These are phyloP conservation scores for Trypanosoma mega DNA, from an alignment of 208 protist species.

Conservation along the genomic window DNA sequence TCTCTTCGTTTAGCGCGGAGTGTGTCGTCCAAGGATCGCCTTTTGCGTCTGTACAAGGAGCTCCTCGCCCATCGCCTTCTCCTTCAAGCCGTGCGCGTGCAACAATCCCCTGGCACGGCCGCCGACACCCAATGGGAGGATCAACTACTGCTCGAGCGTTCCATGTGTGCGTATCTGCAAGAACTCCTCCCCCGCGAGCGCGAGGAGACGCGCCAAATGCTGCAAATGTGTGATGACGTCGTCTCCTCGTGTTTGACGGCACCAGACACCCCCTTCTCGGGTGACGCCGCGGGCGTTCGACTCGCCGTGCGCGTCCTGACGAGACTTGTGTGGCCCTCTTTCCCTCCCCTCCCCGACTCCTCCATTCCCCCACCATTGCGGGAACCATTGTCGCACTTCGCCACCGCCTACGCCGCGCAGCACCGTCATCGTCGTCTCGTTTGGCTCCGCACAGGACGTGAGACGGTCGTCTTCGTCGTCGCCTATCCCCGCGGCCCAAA, in stretches of 20 bases:
- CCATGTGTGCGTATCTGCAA: constrained; percentile 33
- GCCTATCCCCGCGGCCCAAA: constrained; percentile 18
- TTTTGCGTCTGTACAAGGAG: constrained; percentile 33
- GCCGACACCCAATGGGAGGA: neutral
- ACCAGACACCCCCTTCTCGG: neutral
- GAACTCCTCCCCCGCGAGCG: constrained; percentile 16
- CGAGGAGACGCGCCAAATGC: constrained; percentile 29
- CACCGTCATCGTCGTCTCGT: constrained; percentile 16
- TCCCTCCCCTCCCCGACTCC: neutral
- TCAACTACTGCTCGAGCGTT: constrained; percentile 29
- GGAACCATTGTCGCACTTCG: constrained; percentile 9
- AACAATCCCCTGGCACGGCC: constrained; percentile 3
- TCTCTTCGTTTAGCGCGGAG: constrained; percentile 37
- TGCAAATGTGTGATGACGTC: constrained; percentile 24
- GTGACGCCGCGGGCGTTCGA: neutral
- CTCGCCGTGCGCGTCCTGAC: constrained; percentile 8
- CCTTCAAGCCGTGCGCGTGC: constrained; percentile 22
- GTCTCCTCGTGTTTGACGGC: neutral
- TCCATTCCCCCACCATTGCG: neutral
- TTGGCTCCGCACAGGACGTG: constrained; percentile 18
- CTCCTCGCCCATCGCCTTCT: constrained; percentile 40
- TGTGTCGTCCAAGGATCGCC: constrained; percentile 28
- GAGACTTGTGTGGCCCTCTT: constrained; percentile 16
- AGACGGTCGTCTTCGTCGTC: constrained; percentile 18
- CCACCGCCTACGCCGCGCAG: neutral